phyloP scores from a whole-genome alignment of 176 grass and related monocot species.

The Aegilops tauschii region DNA sequence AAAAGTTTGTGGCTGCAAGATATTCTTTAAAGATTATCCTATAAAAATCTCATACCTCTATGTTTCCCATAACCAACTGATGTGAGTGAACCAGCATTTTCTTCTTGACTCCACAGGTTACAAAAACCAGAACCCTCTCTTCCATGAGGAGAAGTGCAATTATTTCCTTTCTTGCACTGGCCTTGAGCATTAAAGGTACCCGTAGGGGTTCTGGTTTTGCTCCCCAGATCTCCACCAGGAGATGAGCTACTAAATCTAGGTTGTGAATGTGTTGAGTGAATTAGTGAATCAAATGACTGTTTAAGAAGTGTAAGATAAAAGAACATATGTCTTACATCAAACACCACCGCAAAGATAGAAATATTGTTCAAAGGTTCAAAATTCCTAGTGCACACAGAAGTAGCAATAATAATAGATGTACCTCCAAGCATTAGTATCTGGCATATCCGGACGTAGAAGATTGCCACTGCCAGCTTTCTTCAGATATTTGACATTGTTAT shows the following conservation, averaged over 20 bases:
- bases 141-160: slow-evolving; percentile 49
- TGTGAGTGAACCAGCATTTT: slow-evolving; percentile 26
- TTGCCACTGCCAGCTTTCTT: slow-evolving; percentile 12
- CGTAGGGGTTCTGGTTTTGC: slow-evolving; percentile 17
- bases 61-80: slow-evolving; percentile 28
- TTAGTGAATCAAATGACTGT: slow-evolving; percentile 1
- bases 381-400: neutral
- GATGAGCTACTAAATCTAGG: slow-evolving; percentile 46
- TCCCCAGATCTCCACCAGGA: slow-evolving; percentile 29
- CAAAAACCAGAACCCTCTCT: slow-evolving; percentile 33
- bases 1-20: slow-evolving; percentile 27
- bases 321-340: neutral
- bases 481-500: slow-evolving; percentile 3
- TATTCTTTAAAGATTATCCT: slow-evolving; percentile 16
- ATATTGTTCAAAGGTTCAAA: slow-evolving; percentile 6
- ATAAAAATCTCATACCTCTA: slow-evolving; percentile 36
- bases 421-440: slow-evolving; percentile 33
- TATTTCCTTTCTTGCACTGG: slow-evolving; percentile 52
- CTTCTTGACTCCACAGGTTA: slow-evolving; percentile 24
- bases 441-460: slow-evolving; percentile 4
- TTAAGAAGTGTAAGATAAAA: neutral
- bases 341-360: slow-evolving; percentile 6
- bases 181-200: slow-evolving; percentile 45
- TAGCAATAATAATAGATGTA: slow-evolving; percentile 17
- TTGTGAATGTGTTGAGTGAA: slow-evolving; percentile 14